phyloP scores from a whole-genome alignment of 345 rosid genomes.

The Arabidopsis arenosa region DNA sequence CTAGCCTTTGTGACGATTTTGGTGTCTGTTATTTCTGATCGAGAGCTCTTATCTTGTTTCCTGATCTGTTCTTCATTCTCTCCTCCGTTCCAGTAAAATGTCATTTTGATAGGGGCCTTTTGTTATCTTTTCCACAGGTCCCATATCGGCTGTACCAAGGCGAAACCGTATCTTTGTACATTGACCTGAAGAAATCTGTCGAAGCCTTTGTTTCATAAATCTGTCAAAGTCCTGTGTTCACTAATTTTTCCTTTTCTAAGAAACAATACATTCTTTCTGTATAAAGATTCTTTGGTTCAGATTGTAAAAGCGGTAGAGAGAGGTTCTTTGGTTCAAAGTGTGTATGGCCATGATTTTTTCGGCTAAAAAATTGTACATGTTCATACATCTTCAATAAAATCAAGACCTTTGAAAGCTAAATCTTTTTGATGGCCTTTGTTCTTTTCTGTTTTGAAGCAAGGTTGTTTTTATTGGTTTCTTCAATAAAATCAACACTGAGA shows the following conservation, averaged over 20 bases:
- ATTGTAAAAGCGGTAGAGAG: slow-evolving; percentile 22
- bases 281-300: slow-evolving; percentile 33
- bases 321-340: slow-evolving; percentile 20
- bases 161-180: slow-evolving; percentile 65
- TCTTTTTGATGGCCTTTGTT: background rate
- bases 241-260: slow-evolving; percentile 21
- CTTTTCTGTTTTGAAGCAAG: slow-evolving; percentile 14
- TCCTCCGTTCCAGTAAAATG: slow-evolving; percentile 45
- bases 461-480: background rate
- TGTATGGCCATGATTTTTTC: slow-evolving; percentile 12
- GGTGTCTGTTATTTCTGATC: slow-evolving; percentile 17
- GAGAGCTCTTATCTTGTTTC: slow-evolving; percentile 21
- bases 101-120: slow-evolving; percentile 73
- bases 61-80: slow-evolving; percentile 31
- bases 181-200: slow-evolving; percentile 55
- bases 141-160: slow-evolving; percentile 62
- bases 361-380: slow-evolving; percentile 11
- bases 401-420: slow-evolving; percentile 18
- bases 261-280: slow-evolving; percentile 36
- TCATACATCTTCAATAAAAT: slow-evolving; percentile 30
- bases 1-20: slow-evolving; percentile 26
- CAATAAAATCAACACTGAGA: background rate
- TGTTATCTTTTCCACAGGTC: slow-evolving; percentile 68
- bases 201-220: slow-evolving; percentile 39
- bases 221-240: slow-evolving; percentile 52